Evolutionary conservation across 768 basidiomycete genomes (phyloP).

Genomic region (Podaxis mareebaensis): DNA sequence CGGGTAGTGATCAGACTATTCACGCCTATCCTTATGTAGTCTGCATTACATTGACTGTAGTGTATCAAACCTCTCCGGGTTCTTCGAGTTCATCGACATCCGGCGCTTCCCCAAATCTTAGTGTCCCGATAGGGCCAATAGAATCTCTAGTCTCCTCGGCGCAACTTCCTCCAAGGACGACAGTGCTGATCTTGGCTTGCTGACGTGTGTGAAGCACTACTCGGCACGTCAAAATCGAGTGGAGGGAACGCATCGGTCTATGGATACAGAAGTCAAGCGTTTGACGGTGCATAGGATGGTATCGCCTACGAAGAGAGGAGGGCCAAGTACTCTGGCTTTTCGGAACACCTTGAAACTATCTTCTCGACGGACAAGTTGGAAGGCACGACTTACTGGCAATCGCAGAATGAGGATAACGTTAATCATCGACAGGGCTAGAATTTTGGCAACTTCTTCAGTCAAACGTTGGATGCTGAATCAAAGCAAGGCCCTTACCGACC

Average conservation of each 20-base stretch:
- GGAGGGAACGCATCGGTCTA: constrained; percentile 13
- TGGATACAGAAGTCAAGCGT: not conserved
- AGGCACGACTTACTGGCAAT: not conserved
- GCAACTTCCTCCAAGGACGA: not conserved
- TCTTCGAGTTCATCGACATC: not conserved
- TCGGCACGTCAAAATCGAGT: constrained; percentile 11
- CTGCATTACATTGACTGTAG: too few species aligned
- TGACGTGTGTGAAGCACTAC: constrained; percentile 12
- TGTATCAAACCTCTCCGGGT: not conserved
- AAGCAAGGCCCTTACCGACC: constrained; percentile 4
- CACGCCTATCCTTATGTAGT: too few species aligned
- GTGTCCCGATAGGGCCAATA: not conserved
- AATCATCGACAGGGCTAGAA: not conserved
- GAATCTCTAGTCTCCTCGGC: not conserved
- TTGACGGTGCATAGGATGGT: not conserved
- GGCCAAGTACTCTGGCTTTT: constrained; percentile 1
- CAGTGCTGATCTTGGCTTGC: not conserved
- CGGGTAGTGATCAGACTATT: too few species aligned
- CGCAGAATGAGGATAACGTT: not conserved
- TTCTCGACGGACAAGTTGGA: not conserved
- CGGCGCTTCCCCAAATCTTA: not conserved
- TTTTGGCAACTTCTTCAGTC: not conserved
- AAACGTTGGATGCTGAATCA: not conserved
- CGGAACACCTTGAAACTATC: not conserved
- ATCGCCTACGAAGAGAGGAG: constrained; percentile 1